Conservation (phyloP, 2,329 filamentous ascomycete genomes). For the Epichloe coenophiala region DNA sequence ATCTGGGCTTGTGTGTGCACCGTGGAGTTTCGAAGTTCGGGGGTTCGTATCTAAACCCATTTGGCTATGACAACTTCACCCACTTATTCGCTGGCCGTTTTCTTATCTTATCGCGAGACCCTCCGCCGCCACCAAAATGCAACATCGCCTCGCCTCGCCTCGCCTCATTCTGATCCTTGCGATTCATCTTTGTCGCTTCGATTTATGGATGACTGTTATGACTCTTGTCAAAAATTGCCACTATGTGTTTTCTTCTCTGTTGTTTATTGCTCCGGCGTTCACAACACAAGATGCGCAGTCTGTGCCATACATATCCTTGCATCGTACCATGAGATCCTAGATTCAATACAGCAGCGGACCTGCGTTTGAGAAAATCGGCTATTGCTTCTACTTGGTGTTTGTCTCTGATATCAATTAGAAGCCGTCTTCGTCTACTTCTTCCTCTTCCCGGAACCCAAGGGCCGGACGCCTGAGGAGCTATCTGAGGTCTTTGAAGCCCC, state of each 20-base stretch:
- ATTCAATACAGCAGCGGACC: constrained; percentile 27
- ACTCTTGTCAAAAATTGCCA: not conserved
- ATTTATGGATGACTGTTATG: not conserved
- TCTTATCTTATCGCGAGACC: not conserved
- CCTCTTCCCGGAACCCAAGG: constrained; percentile 31
- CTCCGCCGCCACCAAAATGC: not conserved
- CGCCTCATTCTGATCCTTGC: not conserved
- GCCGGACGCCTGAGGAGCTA: constrained; percentile 24
- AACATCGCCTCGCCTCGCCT: not conserved
- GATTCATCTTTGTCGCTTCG: not conserved
- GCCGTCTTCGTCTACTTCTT: constrained; percentile 33
- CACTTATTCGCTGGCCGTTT: not conserved
- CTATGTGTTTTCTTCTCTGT: not conserved
- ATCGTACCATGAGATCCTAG: constrained; percentile 19
- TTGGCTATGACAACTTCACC: not conserved
- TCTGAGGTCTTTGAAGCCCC: no score
- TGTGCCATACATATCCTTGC: constrained; percentile 19
- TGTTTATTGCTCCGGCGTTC: no score
- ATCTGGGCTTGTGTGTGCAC: no score
- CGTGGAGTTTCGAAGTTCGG: no score
- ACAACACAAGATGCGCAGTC: no score
- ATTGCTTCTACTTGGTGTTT: constrained; percentile 32
- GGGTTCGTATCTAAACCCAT: not conserved
- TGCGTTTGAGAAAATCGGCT: constrained; percentile 28
- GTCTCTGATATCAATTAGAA: constrained; percentile 31